A percentile compares a stretch with the other conserved stretches of the same genome.
These are phyloP conservation scores for Fusarium oxysporum DNA, from an alignment of 2,329 filamentous ascomycete genomes.

Conservation along the genomic window DNA sequence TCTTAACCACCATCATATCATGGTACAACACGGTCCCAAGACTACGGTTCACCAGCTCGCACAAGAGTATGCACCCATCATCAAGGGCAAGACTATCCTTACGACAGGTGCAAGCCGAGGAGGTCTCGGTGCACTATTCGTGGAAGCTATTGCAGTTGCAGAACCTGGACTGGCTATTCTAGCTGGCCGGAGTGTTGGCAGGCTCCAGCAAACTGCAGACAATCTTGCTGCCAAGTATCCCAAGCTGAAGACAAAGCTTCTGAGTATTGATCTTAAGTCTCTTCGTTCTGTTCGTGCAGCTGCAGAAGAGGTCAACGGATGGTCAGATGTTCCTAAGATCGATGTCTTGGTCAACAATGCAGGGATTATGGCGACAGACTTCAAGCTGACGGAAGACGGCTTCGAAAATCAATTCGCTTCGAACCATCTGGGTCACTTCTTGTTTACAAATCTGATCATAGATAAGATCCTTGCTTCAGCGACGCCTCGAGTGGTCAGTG, in stretches of 20 bases:
- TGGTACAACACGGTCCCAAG: constrained; percentile 1
- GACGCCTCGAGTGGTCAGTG: constrained; percentile 9
- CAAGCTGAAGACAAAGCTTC: background rate
- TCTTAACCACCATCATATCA: background rate
- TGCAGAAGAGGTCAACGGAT: background rate
- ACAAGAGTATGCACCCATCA: constrained; percentile 2
- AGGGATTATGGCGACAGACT: constrained; percentile 13
- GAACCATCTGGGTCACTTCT: constrained; percentile 15
- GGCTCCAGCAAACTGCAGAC: constrained; percentile 16
- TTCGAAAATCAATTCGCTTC: constrained; percentile 18
- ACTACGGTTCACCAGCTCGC: constrained; percentile 5
- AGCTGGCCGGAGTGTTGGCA: constrained; percentile 4
- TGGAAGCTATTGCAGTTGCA: background rate
- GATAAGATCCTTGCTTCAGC: background rate
- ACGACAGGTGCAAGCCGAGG: constrained; percentile 15
- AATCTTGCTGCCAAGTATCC: background rate
- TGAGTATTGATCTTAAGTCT: constrained; percentile 2
- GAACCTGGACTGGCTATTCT: background rate
- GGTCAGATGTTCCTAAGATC: constrained; percentile 1
- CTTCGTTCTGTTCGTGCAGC: constrained; percentile 3
- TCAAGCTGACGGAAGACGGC: constrained; percentile 2
- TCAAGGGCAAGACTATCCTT: constrained; percentile 14
- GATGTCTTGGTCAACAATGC: constrained; percentile 19
- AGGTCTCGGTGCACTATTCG: constrained; percentile 4
- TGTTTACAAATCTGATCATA: constrained; percentile 15